Evolutionary conservation across 768 basidiomycete genomes (phyloP).

Genomic region (Phylloporus sp.): DNA sequence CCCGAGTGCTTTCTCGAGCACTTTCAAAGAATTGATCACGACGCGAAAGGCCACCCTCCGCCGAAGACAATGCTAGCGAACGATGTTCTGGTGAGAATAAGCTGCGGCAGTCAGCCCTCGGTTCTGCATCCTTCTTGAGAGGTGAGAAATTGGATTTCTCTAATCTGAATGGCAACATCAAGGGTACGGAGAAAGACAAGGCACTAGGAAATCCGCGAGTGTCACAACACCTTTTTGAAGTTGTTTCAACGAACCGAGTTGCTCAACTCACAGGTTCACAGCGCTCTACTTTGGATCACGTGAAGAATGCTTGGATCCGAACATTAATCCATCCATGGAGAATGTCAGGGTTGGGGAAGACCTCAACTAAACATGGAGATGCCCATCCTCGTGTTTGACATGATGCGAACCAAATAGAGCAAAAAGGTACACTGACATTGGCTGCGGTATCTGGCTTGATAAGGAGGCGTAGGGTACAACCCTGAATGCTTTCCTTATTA

Average conservation of each 20-base stretch:
- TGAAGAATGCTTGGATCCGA: background rate
- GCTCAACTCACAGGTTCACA: background rate
- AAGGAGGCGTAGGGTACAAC: no score
- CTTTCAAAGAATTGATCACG: slow-evolving; percentile 3
- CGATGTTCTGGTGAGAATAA: slow-evolving; percentile 12
- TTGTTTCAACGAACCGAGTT: no score
- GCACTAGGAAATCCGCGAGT: background rate
- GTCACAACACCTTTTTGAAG: slow-evolving; percentile 6
- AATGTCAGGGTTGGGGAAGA: background rate
- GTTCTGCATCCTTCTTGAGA: slow-evolving; percentile 13
- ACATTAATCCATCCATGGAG: background rate
- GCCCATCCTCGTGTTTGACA: slow-evolving; percentile 14
- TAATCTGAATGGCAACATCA: slow-evolving; percentile 13
- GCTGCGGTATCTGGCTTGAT: no score
- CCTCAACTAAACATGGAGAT: slow-evolving; percentile 3
- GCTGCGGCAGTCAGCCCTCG: slow-evolving; percentile 20
- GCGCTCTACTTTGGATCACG: background rate
- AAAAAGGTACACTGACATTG: background rate
- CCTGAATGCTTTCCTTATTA: no score
- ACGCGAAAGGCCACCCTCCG: background rate
- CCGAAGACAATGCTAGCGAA: background rate
- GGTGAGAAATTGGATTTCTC: slow-evolving; percentile 14
- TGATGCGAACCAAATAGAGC: slow-evolving; percentile 5
- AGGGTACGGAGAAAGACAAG: slow-evolving; percentile 5
- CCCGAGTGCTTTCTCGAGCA: slow-evolving; percentile 7